These are phyloP conservation scores for Leccinellum rugosiceps DNA, from an alignment of 768 basidiomycete genomes.

Conservation along the genomic window DNA sequence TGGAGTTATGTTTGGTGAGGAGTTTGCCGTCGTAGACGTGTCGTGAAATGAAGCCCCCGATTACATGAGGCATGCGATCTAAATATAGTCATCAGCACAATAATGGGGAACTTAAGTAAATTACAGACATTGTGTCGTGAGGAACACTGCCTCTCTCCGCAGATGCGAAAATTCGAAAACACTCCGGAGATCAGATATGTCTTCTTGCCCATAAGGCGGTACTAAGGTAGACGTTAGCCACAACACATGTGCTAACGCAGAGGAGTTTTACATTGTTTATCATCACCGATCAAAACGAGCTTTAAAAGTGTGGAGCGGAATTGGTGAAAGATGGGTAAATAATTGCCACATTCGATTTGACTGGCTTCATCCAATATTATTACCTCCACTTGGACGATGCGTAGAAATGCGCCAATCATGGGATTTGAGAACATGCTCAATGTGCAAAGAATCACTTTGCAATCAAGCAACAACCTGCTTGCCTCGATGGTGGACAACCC, in stretches of 20 bases:
- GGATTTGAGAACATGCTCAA: conserved; percentile 43
- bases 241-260: not conserved
- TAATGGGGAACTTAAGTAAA: not conserved
- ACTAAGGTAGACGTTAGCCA: conserved; percentile 42
- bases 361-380: conserved; percentile 45
- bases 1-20: conserved; percentile 49
- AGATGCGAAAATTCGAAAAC: conserved; percentile 75
- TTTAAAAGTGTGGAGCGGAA: conserved; percentile 30
- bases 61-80: conserved; percentile 83
- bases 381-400: conserved; percentile 33
- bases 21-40: conserved; percentile 60
- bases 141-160: conserved; percentile 42
- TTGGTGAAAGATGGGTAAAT: conserved; percentile 33
- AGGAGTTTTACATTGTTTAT: conserved; percentile 34
- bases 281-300: conserved; percentile 41
- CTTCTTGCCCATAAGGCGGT: conserved; percentile 75
- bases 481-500: conserved; percentile 10
- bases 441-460: conserved; percentile 45
- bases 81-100: not conserved
- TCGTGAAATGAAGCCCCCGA: conserved; percentile 67
- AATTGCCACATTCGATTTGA: conserved; percentile 43
- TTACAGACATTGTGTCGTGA: conserved; percentile 70
- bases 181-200: conserved; percentile 58
- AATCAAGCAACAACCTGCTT: conserved; percentile 24
- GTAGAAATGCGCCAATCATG: conserved; percentile 11